These are phyloP conservation scores for Diaporthe velutina DNA, from an alignment of 2,329 filamentous ascomycete genomes.

Conservation along the genomic window DNA sequence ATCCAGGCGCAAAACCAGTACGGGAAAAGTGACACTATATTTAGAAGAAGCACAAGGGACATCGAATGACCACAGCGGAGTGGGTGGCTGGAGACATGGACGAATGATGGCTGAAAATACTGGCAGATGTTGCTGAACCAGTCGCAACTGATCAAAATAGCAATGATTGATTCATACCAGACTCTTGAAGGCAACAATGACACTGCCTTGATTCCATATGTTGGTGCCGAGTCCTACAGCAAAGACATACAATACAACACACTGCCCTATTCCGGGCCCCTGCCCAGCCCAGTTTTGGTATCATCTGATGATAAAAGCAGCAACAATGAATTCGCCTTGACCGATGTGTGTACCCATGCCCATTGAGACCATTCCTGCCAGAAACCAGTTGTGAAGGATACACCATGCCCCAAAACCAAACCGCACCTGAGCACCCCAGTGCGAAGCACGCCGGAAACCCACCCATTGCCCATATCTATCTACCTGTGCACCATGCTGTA, in stretches of 20 bases:
- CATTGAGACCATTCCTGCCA: constrained; percentile 7
- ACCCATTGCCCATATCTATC: background rate
- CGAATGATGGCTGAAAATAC: no score
- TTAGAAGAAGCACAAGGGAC: background rate
- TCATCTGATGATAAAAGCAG: background rate
- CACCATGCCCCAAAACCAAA: background rate
- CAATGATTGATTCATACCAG: background rate
- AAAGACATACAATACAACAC: background rate
- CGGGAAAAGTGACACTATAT: background rate
- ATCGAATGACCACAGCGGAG: background rate
- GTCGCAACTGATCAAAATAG: background rate
- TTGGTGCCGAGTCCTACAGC: background rate
- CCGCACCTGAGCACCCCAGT: background rate
- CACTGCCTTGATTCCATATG: constrained; percentile 8
- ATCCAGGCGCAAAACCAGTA: background rate
- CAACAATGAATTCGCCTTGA: constrained; percentile 4
- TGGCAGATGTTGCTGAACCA: background rate
- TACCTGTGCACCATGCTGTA: constrained; percentile 8
- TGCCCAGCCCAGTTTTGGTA: background rate
- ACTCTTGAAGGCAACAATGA: background rate
- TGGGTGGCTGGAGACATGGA: no score
- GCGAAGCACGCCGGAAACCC: background rate
- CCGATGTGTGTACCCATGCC: constrained; percentile 10
- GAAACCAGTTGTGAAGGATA: background rate
- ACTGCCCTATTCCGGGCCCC: background rate